Percentiles rank a stretch among this genome's conserved stretches.
Evolutionary conservation across 2,329 filamentous ascomycete species (phyloP).

Genomic region (Aspergillus oerlinghausenensis): DNA sequence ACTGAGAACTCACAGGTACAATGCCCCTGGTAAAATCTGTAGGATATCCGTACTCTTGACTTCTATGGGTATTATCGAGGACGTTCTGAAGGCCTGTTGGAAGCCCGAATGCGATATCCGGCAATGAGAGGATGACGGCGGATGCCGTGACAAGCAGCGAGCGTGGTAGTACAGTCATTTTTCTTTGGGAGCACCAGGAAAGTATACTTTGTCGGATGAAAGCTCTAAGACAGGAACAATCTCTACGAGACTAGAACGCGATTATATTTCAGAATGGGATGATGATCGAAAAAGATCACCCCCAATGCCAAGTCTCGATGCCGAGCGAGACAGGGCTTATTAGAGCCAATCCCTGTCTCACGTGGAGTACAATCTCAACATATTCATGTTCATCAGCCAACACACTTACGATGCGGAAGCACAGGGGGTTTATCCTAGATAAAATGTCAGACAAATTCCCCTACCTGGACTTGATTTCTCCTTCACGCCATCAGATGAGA

Average conservation of each 20-base stretch:
- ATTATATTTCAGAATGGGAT: background rate
- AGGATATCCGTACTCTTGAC: slow-evolving; percentile 54
- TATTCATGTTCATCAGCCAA: background rate
- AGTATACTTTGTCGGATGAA: background rate
- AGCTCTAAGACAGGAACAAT: background rate
- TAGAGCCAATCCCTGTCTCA: slow-evolving; percentile 14
- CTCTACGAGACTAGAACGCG: background rate
- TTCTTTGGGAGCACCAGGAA: background rate
- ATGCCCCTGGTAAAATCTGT: slow-evolving; percentile 59
- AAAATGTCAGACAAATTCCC: background rate
- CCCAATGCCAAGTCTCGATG: background rate
- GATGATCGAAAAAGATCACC: background rate
- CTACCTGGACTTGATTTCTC: background rate
- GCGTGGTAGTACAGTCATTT: slow-evolving; percentile 5
- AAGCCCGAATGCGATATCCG: slow-evolving; percentile 25
- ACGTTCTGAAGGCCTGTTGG: slow-evolving; percentile 52
- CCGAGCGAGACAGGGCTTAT: background rate
- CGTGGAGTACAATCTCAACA: slow-evolving; percentile 5
- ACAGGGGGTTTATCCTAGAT: too few species aligned
- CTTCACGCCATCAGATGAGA: background rate
- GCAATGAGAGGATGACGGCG: slow-evolving; percentile 20
- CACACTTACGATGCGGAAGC: background rate
- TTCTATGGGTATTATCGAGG: slow-evolving; percentile 50
- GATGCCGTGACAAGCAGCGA: slow-evolving; percentile 17
- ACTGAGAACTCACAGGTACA: slow-evolving; percentile 45